A percentile compares a stretch with the other conserved stretches of the same genome.
These are phyloP conservation scores for Tolypocladium inflatum DNA, from an alignment of 2,329 filamentous ascomycete genomes.

Conservation along the genomic window DNA sequence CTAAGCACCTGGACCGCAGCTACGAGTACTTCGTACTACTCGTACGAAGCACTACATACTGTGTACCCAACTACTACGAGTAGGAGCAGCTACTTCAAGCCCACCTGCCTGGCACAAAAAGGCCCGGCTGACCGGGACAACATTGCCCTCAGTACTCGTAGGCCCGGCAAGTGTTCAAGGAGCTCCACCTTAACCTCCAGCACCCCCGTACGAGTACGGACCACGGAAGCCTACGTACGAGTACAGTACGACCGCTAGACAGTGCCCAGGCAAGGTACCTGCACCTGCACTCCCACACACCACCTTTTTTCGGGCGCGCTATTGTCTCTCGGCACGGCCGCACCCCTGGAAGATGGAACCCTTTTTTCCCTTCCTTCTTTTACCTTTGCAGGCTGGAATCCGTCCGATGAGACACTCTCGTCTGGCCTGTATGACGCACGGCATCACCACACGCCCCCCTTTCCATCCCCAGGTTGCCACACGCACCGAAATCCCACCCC, in stretches of 20 bases:
- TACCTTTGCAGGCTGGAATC: constrained; percentile 15
- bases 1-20: neutral
- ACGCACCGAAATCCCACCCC: neutral
- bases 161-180: neutral
- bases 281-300: neutral
- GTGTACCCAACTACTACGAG: neutral
- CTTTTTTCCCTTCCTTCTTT: constrained; percentile 1
- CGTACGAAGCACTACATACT: neutral
- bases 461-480: neutral
- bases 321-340: constrained; percentile 13
- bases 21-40: neutral
- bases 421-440: constrained; percentile 19
- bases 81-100: neutral
- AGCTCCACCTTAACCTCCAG: neutral
- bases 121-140: neutral
- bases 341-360: constrained; percentile 8
- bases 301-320: constrained; percentile 3
- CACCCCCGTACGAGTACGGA: neutral
- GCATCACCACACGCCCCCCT: neutral
- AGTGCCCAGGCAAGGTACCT: neutral
- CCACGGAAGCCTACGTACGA: neutral
- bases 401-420: constrained; percentile 25
- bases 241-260: no score
- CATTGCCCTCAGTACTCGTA: neutral
- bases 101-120: neutral